Conservation (phyloP, 345 rosid genomes). For the Salix brachista region DNA sequence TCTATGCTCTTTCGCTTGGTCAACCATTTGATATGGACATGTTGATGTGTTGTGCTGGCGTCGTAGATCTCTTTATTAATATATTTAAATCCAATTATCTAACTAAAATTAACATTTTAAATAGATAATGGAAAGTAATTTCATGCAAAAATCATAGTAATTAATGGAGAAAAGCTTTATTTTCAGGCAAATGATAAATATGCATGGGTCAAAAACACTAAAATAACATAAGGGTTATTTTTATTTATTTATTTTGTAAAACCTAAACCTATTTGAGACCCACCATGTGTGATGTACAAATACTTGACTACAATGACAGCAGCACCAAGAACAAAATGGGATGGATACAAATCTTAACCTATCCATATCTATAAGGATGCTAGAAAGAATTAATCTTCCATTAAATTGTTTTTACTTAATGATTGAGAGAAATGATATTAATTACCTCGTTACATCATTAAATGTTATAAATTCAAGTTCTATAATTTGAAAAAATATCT, state of each 20-base stretch:
- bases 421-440: too few relatives aligned
- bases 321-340: not conserved
- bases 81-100: not conserved
- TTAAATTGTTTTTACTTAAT: too few relatives aligned
- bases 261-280: not conserved
- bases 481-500: too few relatives aligned
- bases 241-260: too few relatives aligned
- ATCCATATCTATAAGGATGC: not conserved
- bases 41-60: not conserved
- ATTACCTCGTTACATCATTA: too few relatives aligned
- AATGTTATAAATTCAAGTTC: too few relatives aligned
- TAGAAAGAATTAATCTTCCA: too few relatives aligned
- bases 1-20: not conserved
- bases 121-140: not conserved
- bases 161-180: too few relatives aligned
- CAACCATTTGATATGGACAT: constrained; percentile 8
- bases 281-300: not conserved
- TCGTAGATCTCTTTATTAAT: too few relatives aligned
- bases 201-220: too few relatives aligned
- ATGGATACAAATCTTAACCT: not conserved
- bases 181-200: too few relatives aligned
- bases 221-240: too few relatives aligned
- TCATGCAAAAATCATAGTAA: not conserved
- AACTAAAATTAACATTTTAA: not conserved
- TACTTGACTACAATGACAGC: not conserved